Evolutionary conservation across 2,329 filamentous ascomycete genomes (phyloP).

Genomic region (Colletotrichum sp.): DNA sequence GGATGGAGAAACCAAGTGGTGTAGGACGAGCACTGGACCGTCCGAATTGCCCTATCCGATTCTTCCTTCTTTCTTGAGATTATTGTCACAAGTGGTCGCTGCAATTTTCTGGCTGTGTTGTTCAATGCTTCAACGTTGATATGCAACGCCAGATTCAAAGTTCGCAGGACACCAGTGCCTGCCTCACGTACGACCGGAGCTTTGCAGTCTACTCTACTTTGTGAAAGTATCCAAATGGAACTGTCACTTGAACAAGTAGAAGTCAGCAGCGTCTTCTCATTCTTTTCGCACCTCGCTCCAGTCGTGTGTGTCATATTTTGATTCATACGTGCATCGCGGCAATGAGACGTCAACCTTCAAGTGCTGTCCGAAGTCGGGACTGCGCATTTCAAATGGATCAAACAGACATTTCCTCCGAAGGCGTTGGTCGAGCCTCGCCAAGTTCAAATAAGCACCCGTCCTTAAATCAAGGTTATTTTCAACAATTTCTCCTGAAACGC

Average conservation of each 20-base stretch:
- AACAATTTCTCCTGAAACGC: neutral
- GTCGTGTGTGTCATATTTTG: neutral
- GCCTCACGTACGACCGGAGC: neutral
- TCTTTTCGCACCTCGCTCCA: neutral
- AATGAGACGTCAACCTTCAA: neutral
- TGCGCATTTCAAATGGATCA: neutral
- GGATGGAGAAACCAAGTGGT: neutral
- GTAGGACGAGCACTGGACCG: neutral
- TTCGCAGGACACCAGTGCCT: neutral
- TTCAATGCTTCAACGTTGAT: neutral
- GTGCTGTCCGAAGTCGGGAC: neutral
- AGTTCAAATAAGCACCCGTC: conserved; percentile 9
- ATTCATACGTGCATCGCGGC: neutral
- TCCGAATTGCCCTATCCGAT: neutral
- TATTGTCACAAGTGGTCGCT: neutral
- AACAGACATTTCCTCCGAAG: neutral
- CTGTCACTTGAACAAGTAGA: neutral
- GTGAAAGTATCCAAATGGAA: neutral
- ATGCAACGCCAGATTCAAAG: neutral
- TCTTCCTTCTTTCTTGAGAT: neutral
- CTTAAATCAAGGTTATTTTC: conserved; percentile 10
- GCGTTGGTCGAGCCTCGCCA: neutral
- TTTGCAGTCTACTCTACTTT: neutral
- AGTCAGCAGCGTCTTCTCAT: neutral
- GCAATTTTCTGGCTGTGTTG: neutral